Conservation (phyloP, 2,329 filamentous ascomycete genomes). For the Verticillium zaregamsianum region DNA sequence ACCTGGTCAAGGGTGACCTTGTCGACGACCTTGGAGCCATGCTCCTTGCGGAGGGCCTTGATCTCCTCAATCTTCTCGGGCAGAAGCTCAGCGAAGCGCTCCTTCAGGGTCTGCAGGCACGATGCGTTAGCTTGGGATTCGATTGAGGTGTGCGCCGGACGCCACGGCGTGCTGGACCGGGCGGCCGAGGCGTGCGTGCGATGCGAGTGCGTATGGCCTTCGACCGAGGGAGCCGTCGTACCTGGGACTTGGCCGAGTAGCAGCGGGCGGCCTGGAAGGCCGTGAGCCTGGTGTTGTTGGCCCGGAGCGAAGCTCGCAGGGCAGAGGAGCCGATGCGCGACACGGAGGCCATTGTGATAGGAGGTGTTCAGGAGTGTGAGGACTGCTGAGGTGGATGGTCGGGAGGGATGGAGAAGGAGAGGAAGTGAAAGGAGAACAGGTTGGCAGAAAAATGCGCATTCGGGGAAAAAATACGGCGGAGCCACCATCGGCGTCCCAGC, state of each 20-base stretch:
- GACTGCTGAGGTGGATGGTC: slow-evolving; percentile 13
- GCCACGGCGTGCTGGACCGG: slow-evolving; percentile 13
- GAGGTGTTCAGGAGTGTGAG: slow-evolving; percentile 9
- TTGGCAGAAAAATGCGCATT: slow-evolving; percentile 18
- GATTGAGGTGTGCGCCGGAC: slow-evolving; percentile 1
- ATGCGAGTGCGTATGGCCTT: not conserved
- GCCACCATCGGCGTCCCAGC: slow-evolving; percentile 6
- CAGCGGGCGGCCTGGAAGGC: slow-evolving; percentile 81
- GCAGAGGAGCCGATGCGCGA: slow-evolving; percentile 77
- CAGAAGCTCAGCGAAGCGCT: slow-evolving; percentile 93
- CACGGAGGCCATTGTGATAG: slow-evolving; percentile 71
- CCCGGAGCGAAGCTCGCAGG: slow-evolving; percentile 71
- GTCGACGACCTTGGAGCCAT: slow-evolving; percentile 91
- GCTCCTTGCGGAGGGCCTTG: slow-evolving; percentile 95
- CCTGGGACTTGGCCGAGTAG: slow-evolving; percentile 92
- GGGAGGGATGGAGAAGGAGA: slow-evolving; percentile 20
- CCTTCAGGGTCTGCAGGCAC: slow-evolving; percentile 76
- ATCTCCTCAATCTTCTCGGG: slow-evolving; percentile 98
- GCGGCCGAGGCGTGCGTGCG: slow-evolving; percentile 7
- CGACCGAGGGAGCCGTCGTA: slow-evolving; percentile 36
- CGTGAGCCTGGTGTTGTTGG: slow-evolving; percentile 63
- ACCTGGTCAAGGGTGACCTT: slow-evolving; percentile 99
- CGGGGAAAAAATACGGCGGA: slow-evolving; percentile 15
- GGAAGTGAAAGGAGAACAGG: slow-evolving; percentile 20
- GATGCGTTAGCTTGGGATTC: not conserved